Percentiles rank a stretch among this genome's conserved stretches.
Evolutionary conservation across 1,284 basidiomycete genomes (phyloP).

Genomic region (Austroboletus novae-zelandiae): DNA sequence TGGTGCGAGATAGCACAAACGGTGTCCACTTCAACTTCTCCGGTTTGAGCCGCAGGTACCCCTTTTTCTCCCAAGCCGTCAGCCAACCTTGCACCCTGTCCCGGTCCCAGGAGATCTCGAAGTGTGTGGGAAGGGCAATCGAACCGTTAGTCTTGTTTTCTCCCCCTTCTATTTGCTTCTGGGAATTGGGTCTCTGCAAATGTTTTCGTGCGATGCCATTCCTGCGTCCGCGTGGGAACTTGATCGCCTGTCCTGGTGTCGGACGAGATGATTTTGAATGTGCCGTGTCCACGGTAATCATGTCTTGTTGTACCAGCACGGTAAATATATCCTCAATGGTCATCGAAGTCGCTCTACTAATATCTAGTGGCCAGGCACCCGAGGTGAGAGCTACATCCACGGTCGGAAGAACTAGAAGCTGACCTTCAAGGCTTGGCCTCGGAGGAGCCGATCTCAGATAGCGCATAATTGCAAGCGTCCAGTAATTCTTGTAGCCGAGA

Average conservation of each 20-base stretch:
- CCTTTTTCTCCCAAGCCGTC: slow-evolving; percentile 74
- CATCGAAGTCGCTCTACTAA: slow-evolving; percentile 86
- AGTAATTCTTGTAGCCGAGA: slow-evolving; percentile 93
- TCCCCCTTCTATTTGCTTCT: slow-evolving; percentile 46
- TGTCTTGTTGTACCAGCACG: slow-evolving; percentile 74
- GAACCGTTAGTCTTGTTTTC: slow-evolving; percentile 43
- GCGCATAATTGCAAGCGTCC: slow-evolving; percentile 89
- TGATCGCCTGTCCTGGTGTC: slow-evolving; percentile 73
- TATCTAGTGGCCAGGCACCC: slow-evolving; percentile 54
- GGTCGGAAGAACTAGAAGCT: slow-evolving; percentile 23
- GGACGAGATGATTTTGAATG: slow-evolving; percentile 55
- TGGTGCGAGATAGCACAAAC: slow-evolving; percentile 71
- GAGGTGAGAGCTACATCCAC: slow-evolving; percentile 15
- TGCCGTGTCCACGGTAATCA: slow-evolving; percentile 65
- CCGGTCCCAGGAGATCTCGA: slow-evolving; percentile 76
- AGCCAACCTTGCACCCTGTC: slow-evolving; percentile 70
- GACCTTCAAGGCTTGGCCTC: slow-evolving; percentile 73
- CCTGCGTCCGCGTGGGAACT: slow-evolving; percentile 66
- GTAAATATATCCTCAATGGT: slow-evolving; percentile 85
- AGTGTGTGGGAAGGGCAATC: slow-evolving; percentile 70
- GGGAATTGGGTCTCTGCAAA: slow-evolving; percentile 56
- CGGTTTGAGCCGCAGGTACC: slow-evolving; percentile 76
- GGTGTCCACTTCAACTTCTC: slow-evolving; percentile 95
- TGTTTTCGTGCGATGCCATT: slow-evolving; percentile 61
- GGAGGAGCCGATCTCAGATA: slow-evolving; percentile 67